A percentile compares a stretch with the other conserved stretches of the same genome.
These are phyloP conservation scores for Scenedesmus sp. DNA, from an alignment of 163 green algal species.

Conservation along the genomic window DNA sequence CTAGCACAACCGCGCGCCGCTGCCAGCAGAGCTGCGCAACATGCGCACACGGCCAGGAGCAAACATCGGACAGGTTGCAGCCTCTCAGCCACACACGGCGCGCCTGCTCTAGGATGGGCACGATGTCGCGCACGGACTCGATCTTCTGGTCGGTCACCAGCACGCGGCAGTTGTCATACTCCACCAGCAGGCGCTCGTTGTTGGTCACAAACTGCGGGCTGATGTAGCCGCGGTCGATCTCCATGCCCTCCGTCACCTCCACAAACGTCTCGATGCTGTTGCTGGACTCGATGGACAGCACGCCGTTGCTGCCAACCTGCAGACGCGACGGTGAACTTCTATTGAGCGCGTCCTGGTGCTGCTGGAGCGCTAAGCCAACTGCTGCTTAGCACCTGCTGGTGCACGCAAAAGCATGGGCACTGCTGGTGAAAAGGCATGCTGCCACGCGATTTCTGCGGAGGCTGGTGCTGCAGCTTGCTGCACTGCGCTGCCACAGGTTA, in stretches of 20 bases:
- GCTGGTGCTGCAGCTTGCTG: no score
- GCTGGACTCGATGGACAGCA: constrained; percentile 93
- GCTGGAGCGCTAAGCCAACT: no score
- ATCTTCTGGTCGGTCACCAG: constrained; percentile 66
- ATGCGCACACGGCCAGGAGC: no score
- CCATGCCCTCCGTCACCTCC: constrained; percentile 98
- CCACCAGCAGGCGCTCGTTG: constrained; percentile 91
- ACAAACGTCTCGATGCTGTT: constrained; percentile 93
- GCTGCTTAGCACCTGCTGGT: no score
- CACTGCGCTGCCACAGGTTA: no score
- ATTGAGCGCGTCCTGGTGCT: no score
- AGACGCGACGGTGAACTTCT: no score
- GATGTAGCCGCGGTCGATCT: constrained; percentile 99
- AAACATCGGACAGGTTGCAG: no score
- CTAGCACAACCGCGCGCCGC: constrained; percentile 62
- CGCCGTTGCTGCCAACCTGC: constrained; percentile 85
- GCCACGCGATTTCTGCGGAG: no score
- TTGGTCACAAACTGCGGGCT: constrained; percentile 99
- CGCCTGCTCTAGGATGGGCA: constrained; percentile 76
- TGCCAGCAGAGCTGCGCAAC: no score
- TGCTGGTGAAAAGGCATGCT: no score
- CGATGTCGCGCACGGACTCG: constrained; percentile 69
- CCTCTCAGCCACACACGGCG: neutral
- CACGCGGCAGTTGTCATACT: constrained; percentile 94
- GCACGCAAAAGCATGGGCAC: no score